Conservation (phyloP, 2,329 filamentous ascomycete genomes). For the Rhinocladiella similis region DNA sequence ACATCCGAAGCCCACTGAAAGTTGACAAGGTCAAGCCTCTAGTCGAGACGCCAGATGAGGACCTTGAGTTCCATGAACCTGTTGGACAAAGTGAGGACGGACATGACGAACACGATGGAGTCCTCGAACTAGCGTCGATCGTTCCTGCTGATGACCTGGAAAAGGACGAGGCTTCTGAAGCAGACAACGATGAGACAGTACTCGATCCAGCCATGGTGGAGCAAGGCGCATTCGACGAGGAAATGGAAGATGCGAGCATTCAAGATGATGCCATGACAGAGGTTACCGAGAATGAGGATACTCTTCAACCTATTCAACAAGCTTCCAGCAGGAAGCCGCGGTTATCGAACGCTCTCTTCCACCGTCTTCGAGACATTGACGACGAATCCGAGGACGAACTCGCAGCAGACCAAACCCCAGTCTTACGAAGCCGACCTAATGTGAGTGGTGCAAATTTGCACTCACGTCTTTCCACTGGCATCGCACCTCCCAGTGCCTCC, state of each 20-base stretch:
- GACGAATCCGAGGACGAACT: constrained; percentile 34
- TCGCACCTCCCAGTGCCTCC: constrained; percentile 19
- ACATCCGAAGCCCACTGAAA: constrained; percentile 26
- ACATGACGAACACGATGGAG: neutral
- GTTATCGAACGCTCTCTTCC: constrained; percentile 15
- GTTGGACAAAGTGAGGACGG: neutral
- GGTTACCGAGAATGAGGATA: neutral
- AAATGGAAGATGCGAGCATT: neutral
- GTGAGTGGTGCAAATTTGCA: constrained; percentile 10
- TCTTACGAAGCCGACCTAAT: constrained; percentile 20
- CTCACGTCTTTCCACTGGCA: constrained; percentile 23
- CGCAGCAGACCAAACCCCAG: constrained; percentile 27
- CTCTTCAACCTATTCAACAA: neutral
- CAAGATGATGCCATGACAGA: neutral
- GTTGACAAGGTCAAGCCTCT: constrained; percentile 20
- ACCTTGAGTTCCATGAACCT: neutral
- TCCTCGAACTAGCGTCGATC: constrained; percentile 13
- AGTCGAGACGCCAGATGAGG: constrained; percentile 16
- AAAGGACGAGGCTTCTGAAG: neutral
- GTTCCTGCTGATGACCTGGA: neutral
- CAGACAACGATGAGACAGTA: constrained; percentile 16
- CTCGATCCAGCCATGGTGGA: constrained; percentile 24
- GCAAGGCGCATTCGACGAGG: constrained; percentile 11
- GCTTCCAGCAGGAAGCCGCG: constrained; percentile 8
- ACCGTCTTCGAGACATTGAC: constrained; percentile 10